These are phyloP conservation scores for Stenocarpella maydis DNA, from an alignment of 2,329 filamentous ascomycete genomes.

Conservation along the genomic window DNA sequence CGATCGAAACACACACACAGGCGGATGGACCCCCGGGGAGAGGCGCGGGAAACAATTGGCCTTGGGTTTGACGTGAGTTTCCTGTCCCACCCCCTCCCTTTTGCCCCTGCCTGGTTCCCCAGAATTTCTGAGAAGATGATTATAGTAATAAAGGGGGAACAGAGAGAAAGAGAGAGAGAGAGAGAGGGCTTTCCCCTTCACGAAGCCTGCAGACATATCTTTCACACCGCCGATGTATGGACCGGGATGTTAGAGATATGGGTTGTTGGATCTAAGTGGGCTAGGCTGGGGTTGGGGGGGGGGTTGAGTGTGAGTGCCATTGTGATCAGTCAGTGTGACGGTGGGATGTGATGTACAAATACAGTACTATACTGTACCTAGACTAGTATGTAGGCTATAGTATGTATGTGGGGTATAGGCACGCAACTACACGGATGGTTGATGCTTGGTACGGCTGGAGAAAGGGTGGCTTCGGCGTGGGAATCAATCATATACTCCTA, in stretches of 20 bases:
- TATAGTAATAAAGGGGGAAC: too few relatives aligned
- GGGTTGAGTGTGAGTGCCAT: not conserved
- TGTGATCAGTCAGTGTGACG: not conserved
- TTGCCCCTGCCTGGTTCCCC: too few relatives aligned
- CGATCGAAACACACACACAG: too few relatives aligned
- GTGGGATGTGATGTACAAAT: not conserved
- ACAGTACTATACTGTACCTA: too few relatives aligned
- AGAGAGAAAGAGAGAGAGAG: too few relatives aligned
- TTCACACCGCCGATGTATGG: conserved; percentile 20
- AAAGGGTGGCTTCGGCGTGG: conserved; percentile 3
- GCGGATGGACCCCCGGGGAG: too few relatives aligned
- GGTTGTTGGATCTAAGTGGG: not conserved
- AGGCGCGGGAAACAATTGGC: too few relatives aligned
- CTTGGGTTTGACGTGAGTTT: too few relatives aligned
- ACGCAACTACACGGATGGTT: not conserved
- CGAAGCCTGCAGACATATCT: not conserved
- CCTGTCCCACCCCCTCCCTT: too few relatives aligned
- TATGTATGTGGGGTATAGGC: not conserved
- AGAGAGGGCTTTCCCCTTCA: too few relatives aligned
- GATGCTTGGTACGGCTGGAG: conserved; percentile 6
- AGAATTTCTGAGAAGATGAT: too few relatives aligned
- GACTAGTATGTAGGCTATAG: not conserved
- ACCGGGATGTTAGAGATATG: conserved; percentile 6
- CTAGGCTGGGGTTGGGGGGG: not conserved
- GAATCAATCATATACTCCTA: too few relatives aligned